These are phyloP conservation scores for Phaseolus coccineus DNA, from an alignment of 331 rosid species.

Conservation along the genomic window DNA sequence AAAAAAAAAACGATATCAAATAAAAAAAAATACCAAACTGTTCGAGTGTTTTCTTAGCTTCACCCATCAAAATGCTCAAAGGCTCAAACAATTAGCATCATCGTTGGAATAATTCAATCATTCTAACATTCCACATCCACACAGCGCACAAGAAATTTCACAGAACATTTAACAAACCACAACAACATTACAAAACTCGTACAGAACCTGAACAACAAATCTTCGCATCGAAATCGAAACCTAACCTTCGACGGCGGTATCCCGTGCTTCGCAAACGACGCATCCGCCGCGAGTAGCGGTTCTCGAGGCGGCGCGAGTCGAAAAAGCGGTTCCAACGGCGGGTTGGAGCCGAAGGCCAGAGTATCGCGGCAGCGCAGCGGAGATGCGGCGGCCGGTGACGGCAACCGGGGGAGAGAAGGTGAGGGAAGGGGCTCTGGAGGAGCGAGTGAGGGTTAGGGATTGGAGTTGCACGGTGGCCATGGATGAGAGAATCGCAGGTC, in stretches of 20 bases:
- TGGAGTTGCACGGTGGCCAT: slow-evolving; percentile 80
- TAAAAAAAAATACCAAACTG: background rate
- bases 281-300: slow-evolving; percentile 48
- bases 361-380: slow-evolving; percentile 49
- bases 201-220: background rate
- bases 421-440: slow-evolving; percentile 52
- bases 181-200: slow-evolving; percentile 14
- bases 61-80: background rate
- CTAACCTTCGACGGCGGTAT: slow-evolving; percentile 78
- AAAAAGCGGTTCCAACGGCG: slow-evolving; percentile 36
- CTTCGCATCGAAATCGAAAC: background rate
- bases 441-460: slow-evolving; percentile 61
- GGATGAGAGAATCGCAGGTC: slow-evolving; percentile 56
- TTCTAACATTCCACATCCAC: background rate
- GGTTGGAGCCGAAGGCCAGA: slow-evolving; percentile 65
- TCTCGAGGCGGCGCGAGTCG: slow-evolving; percentile 35
- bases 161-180: background rate
- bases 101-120: no score
- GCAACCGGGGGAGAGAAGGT: slow-evolving; percentile 52
- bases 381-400: slow-evolving; percentile 47
- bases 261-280: slow-evolving; percentile 75
- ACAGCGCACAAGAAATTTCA: background rate
- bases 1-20: background rate
- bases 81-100: background rate
- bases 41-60: background rate